These are phyloP conservation scores for Saccharomyces paradoxus DNA, from an alignment of 805 yeast genomes.

Conservation along the genomic window DNA sequence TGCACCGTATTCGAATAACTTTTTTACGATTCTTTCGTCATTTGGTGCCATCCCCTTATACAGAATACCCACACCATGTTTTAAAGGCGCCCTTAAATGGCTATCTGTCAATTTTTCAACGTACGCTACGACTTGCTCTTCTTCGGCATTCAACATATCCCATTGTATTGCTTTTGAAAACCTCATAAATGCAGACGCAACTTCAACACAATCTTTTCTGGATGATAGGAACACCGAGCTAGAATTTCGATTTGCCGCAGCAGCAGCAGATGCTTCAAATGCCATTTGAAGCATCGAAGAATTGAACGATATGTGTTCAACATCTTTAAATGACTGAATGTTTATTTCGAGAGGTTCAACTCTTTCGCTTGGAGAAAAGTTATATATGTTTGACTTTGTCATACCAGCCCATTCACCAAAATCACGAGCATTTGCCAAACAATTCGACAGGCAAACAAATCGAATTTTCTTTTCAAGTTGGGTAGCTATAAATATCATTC, in stretches of 20 bases:
- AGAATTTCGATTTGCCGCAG: constrained; percentile 21
- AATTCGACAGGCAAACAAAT: constrained; percentile 59
- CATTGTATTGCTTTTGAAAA: constrained; percentile 32
- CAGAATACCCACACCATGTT: constrained; percentile 56
- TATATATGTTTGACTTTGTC: constrained; percentile 49
- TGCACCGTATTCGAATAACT: constrained; percentile 42
- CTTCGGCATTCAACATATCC: constrained; percentile 36
- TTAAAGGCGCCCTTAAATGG: constrained; percentile 36
- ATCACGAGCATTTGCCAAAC: constrained; percentile 69
- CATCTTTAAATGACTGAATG: constrained; percentile 39
- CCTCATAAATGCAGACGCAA: constrained; percentile 39
- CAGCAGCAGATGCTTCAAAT: constrained; percentile 34
- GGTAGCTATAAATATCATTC: constrained; percentile 61
- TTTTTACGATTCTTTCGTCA: constrained; percentile 51
- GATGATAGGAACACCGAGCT: constrained; percentile 48
- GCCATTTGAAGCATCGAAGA: constrained; percentile 44
- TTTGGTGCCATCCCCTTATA: constrained; percentile 47
- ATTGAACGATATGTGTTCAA: constrained; percentile 33
- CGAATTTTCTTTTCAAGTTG: constrained; percentile 55
- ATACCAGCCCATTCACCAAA: constrained; percentile 85
- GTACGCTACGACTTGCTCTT: constrained; percentile 13
- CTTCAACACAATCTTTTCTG: constrained; percentile 45
- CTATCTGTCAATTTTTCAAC: constrained; percentile 38
- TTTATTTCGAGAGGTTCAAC: constrained; percentile 49
- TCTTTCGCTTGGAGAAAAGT: constrained; percentile 60